Conservation (phyloP, 306 rosid species). For the Glycine soja region DNA sequence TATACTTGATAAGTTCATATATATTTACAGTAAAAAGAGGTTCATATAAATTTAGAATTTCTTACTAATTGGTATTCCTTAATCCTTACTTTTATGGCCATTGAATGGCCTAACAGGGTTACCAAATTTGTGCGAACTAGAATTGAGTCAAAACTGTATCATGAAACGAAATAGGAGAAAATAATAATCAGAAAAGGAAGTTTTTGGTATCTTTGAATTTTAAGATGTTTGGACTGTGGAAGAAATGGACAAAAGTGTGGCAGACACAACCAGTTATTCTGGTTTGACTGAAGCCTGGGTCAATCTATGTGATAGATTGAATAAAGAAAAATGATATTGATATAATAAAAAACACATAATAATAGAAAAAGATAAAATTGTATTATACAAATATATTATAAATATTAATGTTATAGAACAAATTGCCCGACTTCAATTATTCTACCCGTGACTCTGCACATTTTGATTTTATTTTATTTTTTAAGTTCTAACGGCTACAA, state of each 20-base stretch:
- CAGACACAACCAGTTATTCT: constrained; percentile 12
- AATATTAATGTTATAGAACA: background rate
- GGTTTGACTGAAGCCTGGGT: constrained; percentile 32
- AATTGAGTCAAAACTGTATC: constrained; percentile 29
- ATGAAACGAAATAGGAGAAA: background rate
- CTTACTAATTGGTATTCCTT: background rate
- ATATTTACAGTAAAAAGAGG: no score
- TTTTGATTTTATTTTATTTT: background rate
- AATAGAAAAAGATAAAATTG: no score
- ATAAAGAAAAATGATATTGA: background rate
- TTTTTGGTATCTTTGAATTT: constrained; percentile 29
- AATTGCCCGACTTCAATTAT: background rate
- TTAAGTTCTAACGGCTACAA: constrained; percentile 31
- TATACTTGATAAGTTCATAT: no score
- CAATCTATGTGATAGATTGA: constrained; percentile 18
- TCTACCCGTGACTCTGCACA: constrained; percentile 25
- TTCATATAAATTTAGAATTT: background rate
- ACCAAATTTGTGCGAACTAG: constrained; percentile 24
- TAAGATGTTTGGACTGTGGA: constrained; percentile 11
- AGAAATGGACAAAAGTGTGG: constrained; percentile 21
- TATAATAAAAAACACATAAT: no score
- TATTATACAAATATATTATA: no score
- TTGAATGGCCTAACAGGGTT: constrained; percentile 26
- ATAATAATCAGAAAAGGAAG: background rate
- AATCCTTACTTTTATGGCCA: constrained; percentile 4